Conservation (phyloP, 2,329 filamentous ascomycete species). For the Curvularia lunata region DNA sequence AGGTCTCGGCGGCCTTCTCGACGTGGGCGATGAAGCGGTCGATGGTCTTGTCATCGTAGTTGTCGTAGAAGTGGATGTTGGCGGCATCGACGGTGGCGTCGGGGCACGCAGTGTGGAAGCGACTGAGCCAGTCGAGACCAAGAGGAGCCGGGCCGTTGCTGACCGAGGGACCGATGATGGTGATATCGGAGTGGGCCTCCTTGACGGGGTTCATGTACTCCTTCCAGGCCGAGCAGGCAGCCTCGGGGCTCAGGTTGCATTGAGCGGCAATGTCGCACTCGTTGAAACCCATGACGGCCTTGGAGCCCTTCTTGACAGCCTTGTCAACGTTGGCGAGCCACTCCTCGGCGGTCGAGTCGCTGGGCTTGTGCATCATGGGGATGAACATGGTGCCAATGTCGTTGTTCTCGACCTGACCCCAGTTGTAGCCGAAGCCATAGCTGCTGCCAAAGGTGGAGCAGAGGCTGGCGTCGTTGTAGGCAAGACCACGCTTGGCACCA, state of each 20-base stretch:
- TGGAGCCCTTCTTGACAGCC: conserved; percentile 42
- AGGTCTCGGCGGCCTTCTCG: conserved; percentile 38
- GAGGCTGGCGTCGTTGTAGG: conserved; percentile 67
- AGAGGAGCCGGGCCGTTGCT: conserved; percentile 33
- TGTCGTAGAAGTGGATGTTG: conserved; percentile 51
- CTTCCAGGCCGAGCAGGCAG: conserved; percentile 43
- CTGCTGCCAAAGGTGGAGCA: conserved; percentile 59
- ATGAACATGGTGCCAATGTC: conserved; percentile 63
- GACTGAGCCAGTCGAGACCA: conserved; percentile 43
- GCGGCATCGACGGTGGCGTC: conserved; percentile 45
- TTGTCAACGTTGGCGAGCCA: conserved; percentile 51
- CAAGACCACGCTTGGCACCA: conserved; percentile 68
- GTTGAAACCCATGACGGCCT: conserved; percentile 50
- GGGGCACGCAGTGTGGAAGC: conserved; percentile 44
- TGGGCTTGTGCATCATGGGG: conserved; percentile 57
- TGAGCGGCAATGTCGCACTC: conserved; percentile 45
- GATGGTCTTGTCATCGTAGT: conserved; percentile 35
- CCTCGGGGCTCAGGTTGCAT: conserved; percentile 42
- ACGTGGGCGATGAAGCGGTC: conserved; percentile 50
- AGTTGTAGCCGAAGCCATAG: conserved; percentile 72
- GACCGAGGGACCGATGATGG: conserved; percentile 45
- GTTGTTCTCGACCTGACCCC: conserved; percentile 55
- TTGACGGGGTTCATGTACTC: conserved; percentile 44
- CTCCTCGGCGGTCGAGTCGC: conserved; percentile 29
- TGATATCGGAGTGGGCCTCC: conserved; percentile 36